Conservation (phyloP, 441 rosid species). For the Erysimum cheiri region DNA sequence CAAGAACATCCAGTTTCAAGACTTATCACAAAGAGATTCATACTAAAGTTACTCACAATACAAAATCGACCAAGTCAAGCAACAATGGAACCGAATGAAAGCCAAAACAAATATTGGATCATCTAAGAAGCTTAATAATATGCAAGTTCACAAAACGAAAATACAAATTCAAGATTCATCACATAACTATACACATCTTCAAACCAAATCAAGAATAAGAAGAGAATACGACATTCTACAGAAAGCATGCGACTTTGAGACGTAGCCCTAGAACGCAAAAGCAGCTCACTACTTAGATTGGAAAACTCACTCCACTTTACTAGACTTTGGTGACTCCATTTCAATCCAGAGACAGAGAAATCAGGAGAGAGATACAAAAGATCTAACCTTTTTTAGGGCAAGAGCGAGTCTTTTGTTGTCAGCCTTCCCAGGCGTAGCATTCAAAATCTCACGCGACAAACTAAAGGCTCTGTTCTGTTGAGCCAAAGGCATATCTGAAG, state of each 20-base stretch:
- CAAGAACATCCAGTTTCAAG: conserved; percentile 19
- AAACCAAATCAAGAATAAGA: conserved; percentile 28
- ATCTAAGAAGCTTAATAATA: conserved; percentile 1
- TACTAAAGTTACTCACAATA: conserved; percentile 1
- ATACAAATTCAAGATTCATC: conserved; percentile 16
- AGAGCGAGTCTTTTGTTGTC: conserved; percentile 91
- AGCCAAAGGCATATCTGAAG: conserved; percentile 84
- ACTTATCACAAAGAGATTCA: neutral
- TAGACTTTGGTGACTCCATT: neutral
- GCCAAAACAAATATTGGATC: conserved; percentile 3
- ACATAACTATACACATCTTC: conserved; percentile 16
- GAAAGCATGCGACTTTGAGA: conserved; percentile 12
- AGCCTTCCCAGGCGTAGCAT: conserved; percentile 74
- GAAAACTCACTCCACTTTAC: conserved; percentile 10
- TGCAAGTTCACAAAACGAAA: conserved; percentile 8
- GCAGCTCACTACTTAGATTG: neutral
- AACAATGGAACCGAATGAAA: conserved; percentile 22
- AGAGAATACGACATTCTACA: neutral
- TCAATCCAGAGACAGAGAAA: conserved; percentile 17
- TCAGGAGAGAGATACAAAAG: neutral
- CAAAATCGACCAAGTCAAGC: conserved; percentile 10
- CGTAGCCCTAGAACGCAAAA: conserved; percentile 30
- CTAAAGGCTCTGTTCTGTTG: conserved; percentile 75
- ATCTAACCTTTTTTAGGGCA: conserved; percentile 84
- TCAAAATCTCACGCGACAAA: conserved; percentile 80